phyloP scores from a whole-genome alignment of 108 stramenopile genomes.

The Seminavis robusta region DNA sequence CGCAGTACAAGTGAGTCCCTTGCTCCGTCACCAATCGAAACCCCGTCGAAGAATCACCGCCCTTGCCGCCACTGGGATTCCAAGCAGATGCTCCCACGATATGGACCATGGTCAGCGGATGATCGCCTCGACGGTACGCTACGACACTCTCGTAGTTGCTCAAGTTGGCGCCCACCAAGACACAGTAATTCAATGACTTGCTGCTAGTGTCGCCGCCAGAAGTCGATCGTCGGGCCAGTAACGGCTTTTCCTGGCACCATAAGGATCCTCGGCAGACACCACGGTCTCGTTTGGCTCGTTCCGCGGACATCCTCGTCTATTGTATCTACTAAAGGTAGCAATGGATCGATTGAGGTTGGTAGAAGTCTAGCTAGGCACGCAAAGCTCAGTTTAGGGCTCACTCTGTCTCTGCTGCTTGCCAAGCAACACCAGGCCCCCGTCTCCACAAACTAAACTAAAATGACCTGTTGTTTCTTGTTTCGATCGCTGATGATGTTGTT shows the following conservation, averaged over 20 bases:
- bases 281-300: conserved; percentile 29
- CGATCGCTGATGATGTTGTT: too few relatives aligned
- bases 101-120: conserved; percentile 39
- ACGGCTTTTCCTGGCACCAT: conserved; percentile 8
- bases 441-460: too few relatives aligned
- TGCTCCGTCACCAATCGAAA: conserved; percentile 69
- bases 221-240: background rate
- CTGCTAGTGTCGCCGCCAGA: background rate
- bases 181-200: conserved; percentile 47
- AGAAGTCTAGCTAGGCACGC: too few relatives aligned
- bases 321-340: too few relatives aligned
- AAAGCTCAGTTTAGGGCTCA: too few relatives aligned
- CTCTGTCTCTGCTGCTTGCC: too few relatives aligned
- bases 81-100: conserved; percentile 81
- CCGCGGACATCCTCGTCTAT: too few relatives aligned
- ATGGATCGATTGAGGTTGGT: too few relatives aligned
- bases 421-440: too few relatives aligned
- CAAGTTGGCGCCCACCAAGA: conserved; percentile 63
- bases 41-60: background rate
- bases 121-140: conserved; percentile 60
- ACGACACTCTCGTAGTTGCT: conserved; percentile 62
- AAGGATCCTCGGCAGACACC: conserved; percentile 48
- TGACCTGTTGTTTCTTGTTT: too few relatives aligned
- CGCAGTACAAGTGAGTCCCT: conserved; percentile 71
- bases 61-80: conserved; percentile 30